Evolutionary conservation across 1,284 basidiomycete genomes (phyloP), one percentile per base, ranked within the genome.

Genomic region (Pseudozyma sp.): DNA sequence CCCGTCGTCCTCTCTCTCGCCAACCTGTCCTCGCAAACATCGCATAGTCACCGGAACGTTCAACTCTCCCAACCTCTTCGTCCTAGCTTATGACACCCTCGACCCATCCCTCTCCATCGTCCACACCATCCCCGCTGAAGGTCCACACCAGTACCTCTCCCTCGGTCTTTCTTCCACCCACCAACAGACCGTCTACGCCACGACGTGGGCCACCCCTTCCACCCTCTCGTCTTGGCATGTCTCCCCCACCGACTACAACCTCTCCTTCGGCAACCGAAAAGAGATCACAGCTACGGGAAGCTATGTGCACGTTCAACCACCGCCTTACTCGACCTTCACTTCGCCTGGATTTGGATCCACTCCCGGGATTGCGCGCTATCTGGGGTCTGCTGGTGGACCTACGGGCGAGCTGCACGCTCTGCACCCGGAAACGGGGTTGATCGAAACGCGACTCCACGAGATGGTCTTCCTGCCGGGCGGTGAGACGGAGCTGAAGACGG

Each of bases 381-480:
- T 83, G 16, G 79, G 74, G 11, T 57, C 54, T 2, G 80, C 79
- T 0, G 81, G 81, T 14, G 81, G 81, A 3, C 81, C 81, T 1
- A 83, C 79, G 4, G 81, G 81, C 11, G 80, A 83, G 52, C 29
- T 81, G 13, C 80, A 81, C 29, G 10, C 3, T 2, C 44, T 83
- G 10, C 55, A 80, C 29, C 30, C 45, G 0, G 29, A 47, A 2
- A 81, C 58, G 1, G 80, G 80, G 8, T 42, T 17, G 16, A 77
- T 83, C 14, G 50, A 47, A n/a, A 49, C 46, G 4, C 70, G 54
- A 33, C 37, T 53, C 8, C 70, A 73, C 24, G 77, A 83, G 50
- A 19, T 81, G 7, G 30, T 80, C 19, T 82, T 81, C 47, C 57
- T 83, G 6, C 39, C 31, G 1, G 68, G 58, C 0, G 76, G 79